Conservation (phyloP, 225 moss, liverwort and hornwort species). For the Neckera pumila region DNA sequence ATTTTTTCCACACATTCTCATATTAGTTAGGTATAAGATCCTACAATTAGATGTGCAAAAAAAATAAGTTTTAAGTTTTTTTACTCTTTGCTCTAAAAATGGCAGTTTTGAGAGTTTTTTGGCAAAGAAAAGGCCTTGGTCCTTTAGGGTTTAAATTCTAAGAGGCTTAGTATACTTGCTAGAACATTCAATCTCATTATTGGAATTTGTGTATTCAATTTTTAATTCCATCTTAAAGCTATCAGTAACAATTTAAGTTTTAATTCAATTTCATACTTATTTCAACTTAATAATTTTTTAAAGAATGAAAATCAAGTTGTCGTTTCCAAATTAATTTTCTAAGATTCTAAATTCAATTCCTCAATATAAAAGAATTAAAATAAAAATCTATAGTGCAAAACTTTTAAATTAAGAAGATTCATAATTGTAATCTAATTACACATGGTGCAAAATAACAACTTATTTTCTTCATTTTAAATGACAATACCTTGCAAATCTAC, state of each 20-base stretch:
- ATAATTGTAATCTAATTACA: accelerated
- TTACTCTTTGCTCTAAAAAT: too few relatives aligned
- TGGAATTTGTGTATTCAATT: too few relatives aligned
- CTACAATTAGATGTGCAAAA: too few relatives aligned
- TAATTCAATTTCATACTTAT: not conserved
- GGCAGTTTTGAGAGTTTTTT: too few relatives aligned
- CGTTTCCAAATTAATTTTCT: too few relatives aligned
- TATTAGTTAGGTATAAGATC: too few relatives aligned
- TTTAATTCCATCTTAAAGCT: not conserved
- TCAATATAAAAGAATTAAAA: not conserved
- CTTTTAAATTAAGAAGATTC: not conserved
- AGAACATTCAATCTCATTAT: not conserved
- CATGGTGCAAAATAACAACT: not conserved
- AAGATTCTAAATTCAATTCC: not conserved
- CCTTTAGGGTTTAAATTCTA: too few relatives aligned
- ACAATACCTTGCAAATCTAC: not conserved
- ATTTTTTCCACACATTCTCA: too few relatives aligned
- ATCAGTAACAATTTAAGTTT: not conserved
- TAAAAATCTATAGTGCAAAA: not conserved
- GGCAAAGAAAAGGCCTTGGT: too few relatives aligned
- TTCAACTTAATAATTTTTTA: not conserved
- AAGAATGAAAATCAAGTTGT: accelerated
- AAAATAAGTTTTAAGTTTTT: too few relatives aligned
- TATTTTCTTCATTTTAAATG: not conserved
- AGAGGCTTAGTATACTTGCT: too few relatives aligned